Base-by-base conservation (phyloP, 805 yeast genomes). In the Zygotorulaspora sp. region DNA sequence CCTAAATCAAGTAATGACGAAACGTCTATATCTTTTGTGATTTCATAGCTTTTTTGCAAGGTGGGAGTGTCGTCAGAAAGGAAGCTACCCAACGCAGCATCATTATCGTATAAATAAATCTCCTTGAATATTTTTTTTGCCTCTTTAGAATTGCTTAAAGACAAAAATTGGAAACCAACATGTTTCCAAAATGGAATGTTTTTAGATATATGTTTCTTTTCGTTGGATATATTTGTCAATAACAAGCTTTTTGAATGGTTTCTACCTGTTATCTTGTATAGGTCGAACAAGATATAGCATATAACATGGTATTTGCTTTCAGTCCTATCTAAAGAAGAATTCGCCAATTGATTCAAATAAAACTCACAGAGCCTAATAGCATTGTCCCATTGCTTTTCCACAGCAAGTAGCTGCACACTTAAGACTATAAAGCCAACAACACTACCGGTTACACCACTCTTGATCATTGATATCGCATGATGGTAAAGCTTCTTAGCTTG, bases 401-500 rank as follows among this genome's bases (percentile, higher is more conserved):
- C 37, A 6, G 51, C 40, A 26, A 49, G 50, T n/a, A 61, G 28
- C 38, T 58, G 62, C 19, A 57, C 36, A 1, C 60, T 41, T 28
- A 59, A 33, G 16, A 59, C 34, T 14, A 56, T 25, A 13, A 44
- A 27, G 4, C 61, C 63, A 20, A 57, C 39, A 5, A 46, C 39
- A 16, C 53, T 42, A 14, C 51, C 54, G 6, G 39, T 40, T 8
- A 31, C 40, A 20, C 53, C 49, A 36, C 53, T 48, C n/a, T 40
- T 32, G n/a, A 58, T 48, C 22, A 44, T 38, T 6, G 40, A 41
- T n/a, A 50, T 16, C 5, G 49, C 43, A 15, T 41, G 43, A 25
- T 57, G 57, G 25, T 50, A 58, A 15, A 52, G 29, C 38, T 54
- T 55, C 30, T 49, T 57, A 14, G 60, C 54, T 35, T 61, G 65